Evolutionary conservation across 2,329 filamentous ascomycete species (phyloP), one percentile per base, ranked within the genome.

Genomic region (Monilinia fructigena): DNA sequence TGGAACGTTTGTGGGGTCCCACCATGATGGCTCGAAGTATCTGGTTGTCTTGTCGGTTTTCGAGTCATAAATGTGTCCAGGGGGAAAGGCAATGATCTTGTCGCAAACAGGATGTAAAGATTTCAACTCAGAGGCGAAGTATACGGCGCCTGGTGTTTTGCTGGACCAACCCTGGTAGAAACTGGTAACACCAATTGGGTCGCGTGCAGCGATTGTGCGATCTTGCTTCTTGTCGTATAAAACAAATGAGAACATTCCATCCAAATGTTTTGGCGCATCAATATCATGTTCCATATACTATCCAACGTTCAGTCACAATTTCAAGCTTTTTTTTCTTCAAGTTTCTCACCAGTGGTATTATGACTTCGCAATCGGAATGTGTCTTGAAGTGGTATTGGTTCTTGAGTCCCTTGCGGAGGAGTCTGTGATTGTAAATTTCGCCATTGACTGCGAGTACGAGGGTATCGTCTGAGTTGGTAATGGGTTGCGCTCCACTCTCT

Each of bases 181-280:
- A 70, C 92, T 97, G 72, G 93, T 98, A 79, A 99, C 89, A 74
- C 95, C 95, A 75, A 99, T 97, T 47, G 95, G 95, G 79, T 99
- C 95, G 77, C 95, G 89, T 66, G 95, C 95, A 67, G 95, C 95
- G 76, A 99, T 88, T 70, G 93, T 91, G 72, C 95, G 90, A 83
- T 99, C 91, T 79, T 93, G 88, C 73, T 87, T 89, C 86, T 96
- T 97, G 83, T 99, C 95, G 81, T 97, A 97, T 63, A 99, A 86
- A 66, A 99, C 93, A 82, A 96, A 99, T 20, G 94, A 97, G 86
- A 99, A 99, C 95, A 99, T 99, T 82, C 95, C 95, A 78, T 99
- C 95, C 73, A 99, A 88, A 80, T 92, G 84, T 80, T 94, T 95
- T 69, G 95, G 93, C 67, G 94, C 92, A 76, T 98, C 93, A 73